Evolutionary conservation across 78 protist genomes (phyloP).

Genomic region (Dictyostelium intermedium): DNA sequence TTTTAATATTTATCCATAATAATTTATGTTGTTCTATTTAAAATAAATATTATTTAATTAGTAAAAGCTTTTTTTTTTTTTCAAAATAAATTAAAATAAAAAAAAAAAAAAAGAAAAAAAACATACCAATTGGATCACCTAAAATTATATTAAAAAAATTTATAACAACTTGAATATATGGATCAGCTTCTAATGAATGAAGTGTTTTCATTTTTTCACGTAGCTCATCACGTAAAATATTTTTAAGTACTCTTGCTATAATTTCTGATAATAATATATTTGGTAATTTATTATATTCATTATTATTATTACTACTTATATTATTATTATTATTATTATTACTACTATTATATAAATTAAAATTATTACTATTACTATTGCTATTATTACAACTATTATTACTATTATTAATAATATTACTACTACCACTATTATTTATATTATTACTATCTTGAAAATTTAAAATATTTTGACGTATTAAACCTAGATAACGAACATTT

Average conservation of each 20-base stretch:
- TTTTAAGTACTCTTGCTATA: conserved; percentile 58
- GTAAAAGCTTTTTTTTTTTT: too few species aligned
- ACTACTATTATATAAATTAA: too few species aligned
- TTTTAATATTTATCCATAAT: conserved; percentile 53
- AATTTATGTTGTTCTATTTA: not conserved
- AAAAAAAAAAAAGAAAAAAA: too few species aligned
- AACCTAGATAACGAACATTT: conserved; percentile 74
- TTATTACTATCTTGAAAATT: not conserved
- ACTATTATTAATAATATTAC: too few species aligned
- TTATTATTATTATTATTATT: not conserved
- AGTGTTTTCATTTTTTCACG: conserved; percentile 66
- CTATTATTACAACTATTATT: too few species aligned
- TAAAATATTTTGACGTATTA: conserved; percentile 28
- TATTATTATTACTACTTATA: not conserved
- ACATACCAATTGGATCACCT: conserved; percentile 42
- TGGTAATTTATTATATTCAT: not conserved
- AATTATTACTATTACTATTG: too few species aligned
- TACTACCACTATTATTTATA: too few species aligned
- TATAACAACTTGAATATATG: conserved; percentile 70
- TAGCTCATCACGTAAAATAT: conserved; percentile 40
- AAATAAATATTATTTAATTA: too few species aligned
- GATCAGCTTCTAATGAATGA: conserved; percentile 60
- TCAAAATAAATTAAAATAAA: too few species aligned
- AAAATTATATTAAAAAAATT: conserved; percentile 71
- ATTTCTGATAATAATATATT: conserved; percentile 54